These are phyloP conservation scores for Bathelium albidoporum DNA, from an alignment of 495 filamentous ascomycete species.

Conservation along the genomic window DNA sequence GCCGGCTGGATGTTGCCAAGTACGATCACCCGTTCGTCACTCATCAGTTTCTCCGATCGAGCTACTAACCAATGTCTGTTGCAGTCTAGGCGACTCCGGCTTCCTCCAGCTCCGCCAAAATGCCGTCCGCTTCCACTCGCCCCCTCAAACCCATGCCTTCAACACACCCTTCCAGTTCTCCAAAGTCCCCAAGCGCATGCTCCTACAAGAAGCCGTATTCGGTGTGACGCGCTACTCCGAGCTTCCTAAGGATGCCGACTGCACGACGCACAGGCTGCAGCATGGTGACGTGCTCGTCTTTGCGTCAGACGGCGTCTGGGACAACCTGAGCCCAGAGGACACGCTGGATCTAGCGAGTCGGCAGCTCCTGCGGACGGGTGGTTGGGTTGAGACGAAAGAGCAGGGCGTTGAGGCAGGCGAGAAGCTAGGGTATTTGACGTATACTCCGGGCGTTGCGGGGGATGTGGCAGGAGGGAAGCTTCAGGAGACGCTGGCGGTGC, in stretches of 20 bases:
- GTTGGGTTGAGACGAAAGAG: constrained; percentile 59
- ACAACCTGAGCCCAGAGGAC: constrained; percentile 87
- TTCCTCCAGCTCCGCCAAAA: constrained; percentile 77
- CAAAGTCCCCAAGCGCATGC: constrained; percentile 70
- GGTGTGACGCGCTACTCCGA: constrained; percentile 64
- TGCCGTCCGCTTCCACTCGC: constrained; percentile 69
- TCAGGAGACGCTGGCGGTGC: constrained; percentile 65
- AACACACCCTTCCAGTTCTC: constrained; percentile 95
- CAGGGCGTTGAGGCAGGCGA: constrained; percentile 50
- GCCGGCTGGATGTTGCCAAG: constrained; percentile 78
- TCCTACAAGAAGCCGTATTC: constrained; percentile 64
- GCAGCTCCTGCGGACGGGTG: constrained; percentile 50
- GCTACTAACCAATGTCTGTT: background rate
- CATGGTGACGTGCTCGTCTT: constrained; percentile 89
- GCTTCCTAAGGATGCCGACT: constrained; percentile 70
- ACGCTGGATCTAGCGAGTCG: constrained; percentile 67
- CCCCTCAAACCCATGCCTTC: constrained; percentile 89
- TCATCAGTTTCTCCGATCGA: background rate
- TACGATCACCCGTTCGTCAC: constrained; percentile 24
- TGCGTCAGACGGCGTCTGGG: constrained; percentile 91
- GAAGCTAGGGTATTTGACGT: constrained; percentile 43
- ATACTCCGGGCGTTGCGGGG: constrained; percentile 13
- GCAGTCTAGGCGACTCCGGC: constrained; percentile 84
- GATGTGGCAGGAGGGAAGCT: constrained; percentile 36
- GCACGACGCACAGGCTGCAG: constrained; percentile 60